Evolutionary conservation across 225 moss, liverwort and hornwort species (phyloP).

Genomic region (Pleurozium schreberi): DNA sequence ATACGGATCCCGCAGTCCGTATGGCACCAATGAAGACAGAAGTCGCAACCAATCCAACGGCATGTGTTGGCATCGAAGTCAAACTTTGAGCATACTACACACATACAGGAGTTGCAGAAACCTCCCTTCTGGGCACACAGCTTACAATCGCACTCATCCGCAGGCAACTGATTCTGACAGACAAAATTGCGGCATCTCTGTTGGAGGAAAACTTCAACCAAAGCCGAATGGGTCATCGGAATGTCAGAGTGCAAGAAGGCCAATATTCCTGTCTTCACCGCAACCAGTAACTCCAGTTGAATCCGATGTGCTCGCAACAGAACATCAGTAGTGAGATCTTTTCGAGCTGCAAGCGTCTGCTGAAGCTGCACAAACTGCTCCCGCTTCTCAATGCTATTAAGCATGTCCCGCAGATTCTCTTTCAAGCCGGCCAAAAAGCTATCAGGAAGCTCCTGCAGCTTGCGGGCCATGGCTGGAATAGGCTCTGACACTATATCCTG

Average conservation of each 20-base stretch:
- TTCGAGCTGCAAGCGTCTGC: conserved; percentile 64
- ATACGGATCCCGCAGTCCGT: conserved; percentile 92
- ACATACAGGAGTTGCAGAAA: conserved; percentile 99
- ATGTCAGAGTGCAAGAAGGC: conserved; percentile 80
- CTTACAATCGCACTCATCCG: conserved; percentile 95
- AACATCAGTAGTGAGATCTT: conserved; percentile 59
- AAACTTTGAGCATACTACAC: conserved; percentile 92
- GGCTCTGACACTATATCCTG: conserved; percentile 80
- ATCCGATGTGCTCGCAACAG: conserved; percentile 69
- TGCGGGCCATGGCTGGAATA: conserved; percentile 66
- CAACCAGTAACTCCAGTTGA: conserved; percentile 87
- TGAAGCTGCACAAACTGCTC: conserved; percentile 84
- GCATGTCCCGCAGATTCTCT: conserved; percentile 70
- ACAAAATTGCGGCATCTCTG: conserved; percentile 82
- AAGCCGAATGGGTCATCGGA: conserved; percentile 58
- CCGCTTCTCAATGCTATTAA: conserved; percentile 76
- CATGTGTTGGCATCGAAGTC: conserved; percentile 97
- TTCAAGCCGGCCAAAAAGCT: conserved; percentile 64
- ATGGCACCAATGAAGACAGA: conserved; percentile 99
- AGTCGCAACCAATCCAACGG: conserved; percentile 98
- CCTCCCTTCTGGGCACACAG: conserved; percentile 78
- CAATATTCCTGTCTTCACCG: conserved; percentile 84
- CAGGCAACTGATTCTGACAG: conserved; percentile 80
- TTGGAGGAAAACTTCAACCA: conserved; percentile 80
- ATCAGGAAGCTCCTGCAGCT: conserved; percentile 75